phyloP scores from a whole-genome alignment of 306 rosid genomes.

The Geum urbanum region DNA sequence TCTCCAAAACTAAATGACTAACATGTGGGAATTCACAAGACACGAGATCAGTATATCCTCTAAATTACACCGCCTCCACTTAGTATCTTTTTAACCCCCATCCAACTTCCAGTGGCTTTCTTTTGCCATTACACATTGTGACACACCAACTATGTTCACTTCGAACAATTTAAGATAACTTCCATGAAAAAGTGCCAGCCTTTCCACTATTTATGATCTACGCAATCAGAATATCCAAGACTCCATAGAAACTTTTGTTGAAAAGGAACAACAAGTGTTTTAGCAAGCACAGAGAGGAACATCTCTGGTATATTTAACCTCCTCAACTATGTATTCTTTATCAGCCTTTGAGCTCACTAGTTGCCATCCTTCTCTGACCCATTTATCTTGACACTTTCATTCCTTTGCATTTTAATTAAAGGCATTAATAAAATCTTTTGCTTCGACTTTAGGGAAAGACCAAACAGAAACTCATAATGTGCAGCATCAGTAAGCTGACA shows the following conservation, averaged over 20 bases:
- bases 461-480: not conserved
- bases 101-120: not conserved
- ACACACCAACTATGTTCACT: not conserved
- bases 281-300: not conserved
- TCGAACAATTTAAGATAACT: not conserved
- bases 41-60: not conserved
- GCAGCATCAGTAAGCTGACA: not conserved
- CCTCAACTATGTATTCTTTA: not conserved
- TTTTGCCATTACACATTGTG: not conserved
- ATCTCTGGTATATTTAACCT: not conserved
- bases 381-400: too few species aligned
- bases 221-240: not conserved
- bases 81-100: not conserved
- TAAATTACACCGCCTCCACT: slow-evolving; percentile 1
- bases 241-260: not conserved
- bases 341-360: not conserved
- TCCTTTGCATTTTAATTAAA: too few species aligned
- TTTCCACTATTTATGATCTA: not conserved
- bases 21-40: not conserved
- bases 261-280: not conserved
- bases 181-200: not conserved
- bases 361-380: too few species aligned
- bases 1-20: not conserved
- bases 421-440: too few species aligned
- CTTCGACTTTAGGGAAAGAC: too few species aligned